Evolutionary conservation across 73 alveolate species (phyloP).

Genomic region (Paramecium primaurelia): DNA sequence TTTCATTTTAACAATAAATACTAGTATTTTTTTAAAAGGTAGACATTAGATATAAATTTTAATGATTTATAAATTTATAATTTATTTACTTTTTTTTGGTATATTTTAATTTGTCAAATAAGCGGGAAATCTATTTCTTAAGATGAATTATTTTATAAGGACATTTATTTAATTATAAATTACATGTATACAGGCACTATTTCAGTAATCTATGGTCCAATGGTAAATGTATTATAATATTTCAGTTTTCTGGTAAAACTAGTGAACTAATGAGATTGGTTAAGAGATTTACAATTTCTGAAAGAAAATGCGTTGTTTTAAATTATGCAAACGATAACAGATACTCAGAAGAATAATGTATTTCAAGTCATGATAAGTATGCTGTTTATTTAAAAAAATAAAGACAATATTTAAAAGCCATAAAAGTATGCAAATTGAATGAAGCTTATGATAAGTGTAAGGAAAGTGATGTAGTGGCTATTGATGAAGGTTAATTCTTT

Average conservation of each 20-base stretch:
- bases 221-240: neutral
- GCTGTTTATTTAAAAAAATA: neutral
- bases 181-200: conserved; percentile 68
- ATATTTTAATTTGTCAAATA: neutral
- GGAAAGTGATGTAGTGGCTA: conserved; percentile 93
- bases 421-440: conserved; percentile 55
- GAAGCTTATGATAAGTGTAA: conserved; percentile 69
- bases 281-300: conserved; percentile 71
- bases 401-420: conserved; percentile 62
- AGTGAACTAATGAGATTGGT: conserved; percentile 82
- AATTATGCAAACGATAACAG: conserved; percentile 81
- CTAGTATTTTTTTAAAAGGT: neutral
- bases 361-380: conserved; percentile 84
- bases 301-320: conserved; percentile 72
- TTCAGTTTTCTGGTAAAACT: conserved; percentile 89
- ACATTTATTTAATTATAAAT: neutral
- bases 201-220: conserved; percentile 87
- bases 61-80: neutral
- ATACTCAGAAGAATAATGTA: conserved; percentile 73
- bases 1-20: neutral
- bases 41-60: neutral
- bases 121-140: neutral
- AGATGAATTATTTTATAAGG: neutral
- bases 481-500: conserved; percentile 98
- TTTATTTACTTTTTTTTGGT: neutral